Evolutionary conservation across 1,284 basidiomycete species (phyloP), one percentile per base, ranked within the genome.

Genomic region (Cutaneotrichosporon sp.): DNA sequence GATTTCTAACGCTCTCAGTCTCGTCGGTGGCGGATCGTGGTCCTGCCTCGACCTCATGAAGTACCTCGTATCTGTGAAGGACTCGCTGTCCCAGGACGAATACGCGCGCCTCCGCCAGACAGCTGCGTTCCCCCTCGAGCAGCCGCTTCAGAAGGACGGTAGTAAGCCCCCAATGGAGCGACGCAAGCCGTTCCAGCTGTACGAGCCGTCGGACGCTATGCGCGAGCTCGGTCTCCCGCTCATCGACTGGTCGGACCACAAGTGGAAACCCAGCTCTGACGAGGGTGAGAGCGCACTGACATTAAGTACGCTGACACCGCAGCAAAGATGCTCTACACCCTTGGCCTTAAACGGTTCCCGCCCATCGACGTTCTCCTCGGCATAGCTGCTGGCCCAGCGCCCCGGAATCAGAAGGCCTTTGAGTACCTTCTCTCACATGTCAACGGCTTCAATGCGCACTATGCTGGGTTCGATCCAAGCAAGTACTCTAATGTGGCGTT

Each of bases 51-150:
- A 75, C 46, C 79, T 93, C n/a, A 82, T 87, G 54, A 87, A 86
- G 64, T 93, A 96, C 68, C 81, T 97, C 6, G 88, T 89, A n/a
- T 86, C 87, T 5, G 88, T 96, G 10, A 83, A 84, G 63, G 80
- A 84, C 19, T 82, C 84, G 0, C 73, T 97, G 27, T 80, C 82
- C 0, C 51, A 76, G 0, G 78, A 83, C 6, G 94, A 97, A 70
- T 68, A 86, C 53, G 80, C 84, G 4, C 80, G 86, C 16, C 78
- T 98, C 22, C 80, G 80, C 46, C 80, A 86, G 63, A 97, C 94
- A 1, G 78, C 85, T 5, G 90, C 89, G 9, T 92, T 97, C 63
- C 82, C 83, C 0, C 80, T 81, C 48, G 88, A 91, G 69, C 73
- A 64, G 16, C 62, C 62, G 1, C 44, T 65, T 0, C 64, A 63